Evolutionary conservation across 768 basidiomycete genomes (phyloP).

Genomic region (Rhizopogon roseolus): DNA sequence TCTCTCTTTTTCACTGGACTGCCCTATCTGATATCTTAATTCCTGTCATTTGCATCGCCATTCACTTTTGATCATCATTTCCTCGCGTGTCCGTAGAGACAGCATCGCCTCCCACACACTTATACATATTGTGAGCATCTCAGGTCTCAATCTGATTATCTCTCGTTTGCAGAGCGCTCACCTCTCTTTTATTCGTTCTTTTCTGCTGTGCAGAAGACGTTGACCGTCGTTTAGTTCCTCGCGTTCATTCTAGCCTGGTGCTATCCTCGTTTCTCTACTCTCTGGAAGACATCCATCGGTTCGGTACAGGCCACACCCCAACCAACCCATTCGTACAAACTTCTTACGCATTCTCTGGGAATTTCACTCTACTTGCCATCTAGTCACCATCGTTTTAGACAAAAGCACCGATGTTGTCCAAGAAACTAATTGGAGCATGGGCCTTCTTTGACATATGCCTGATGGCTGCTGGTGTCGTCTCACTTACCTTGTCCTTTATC

Average conservation of each 20-base stretch:
- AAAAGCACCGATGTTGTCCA: slow-evolving; percentile 58
- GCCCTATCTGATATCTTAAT: neutral
- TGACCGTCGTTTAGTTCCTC: slow-evolving; percentile 52
- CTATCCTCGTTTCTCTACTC: slow-evolving; percentile 37
- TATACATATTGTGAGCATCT: slow-evolving; percentile 1
- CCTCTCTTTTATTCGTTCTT: neutral
- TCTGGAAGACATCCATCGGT: slow-evolving; percentile 42
- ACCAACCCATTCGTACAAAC: slow-evolving; percentile 8
- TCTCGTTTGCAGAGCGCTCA: neutral
- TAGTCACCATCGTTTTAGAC: neutral
- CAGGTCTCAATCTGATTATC: neutral
- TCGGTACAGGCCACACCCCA: slow-evolving; percentile 6
- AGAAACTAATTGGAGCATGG: slow-evolving; percentile 67
- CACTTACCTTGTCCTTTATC: slow-evolving; percentile 63
- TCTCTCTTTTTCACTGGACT: neutral
- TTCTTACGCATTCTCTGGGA: neutral
- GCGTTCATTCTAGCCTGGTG: slow-evolving; percentile 36
- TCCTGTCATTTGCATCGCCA: neutral
- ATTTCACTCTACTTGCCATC: neutral
- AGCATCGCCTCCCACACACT: neutral
- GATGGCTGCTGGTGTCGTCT: slow-evolving; percentile 61
- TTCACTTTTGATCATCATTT: slow-evolving; percentile 1
- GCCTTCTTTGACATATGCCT: slow-evolving; percentile 65
- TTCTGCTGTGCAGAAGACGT: slow-evolving; percentile 55
- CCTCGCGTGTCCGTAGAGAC: neutral